Percentiles rank a stretch among this genome's conserved stretches.
phyloP scores from a whole-genome alignment of 139 green algal species.

The Spirogloea muscicola region DNA sequence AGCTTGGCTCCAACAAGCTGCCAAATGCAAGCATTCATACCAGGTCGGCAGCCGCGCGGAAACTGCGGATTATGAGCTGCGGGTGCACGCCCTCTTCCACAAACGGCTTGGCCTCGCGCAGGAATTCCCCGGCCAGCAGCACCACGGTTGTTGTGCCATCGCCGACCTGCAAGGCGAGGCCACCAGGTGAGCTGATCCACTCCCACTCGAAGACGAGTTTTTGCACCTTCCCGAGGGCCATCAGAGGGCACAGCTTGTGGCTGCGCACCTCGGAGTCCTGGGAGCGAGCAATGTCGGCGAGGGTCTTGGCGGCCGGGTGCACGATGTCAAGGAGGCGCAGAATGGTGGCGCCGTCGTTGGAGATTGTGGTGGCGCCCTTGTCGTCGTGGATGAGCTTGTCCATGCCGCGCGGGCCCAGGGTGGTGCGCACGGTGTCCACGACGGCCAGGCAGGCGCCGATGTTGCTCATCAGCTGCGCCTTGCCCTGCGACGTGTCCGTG shows the following conservation, averaged over 20 bases:
- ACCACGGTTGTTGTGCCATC: constrained; percentile 98
- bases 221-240: too few relatives aligned
- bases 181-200: too few relatives aligned
- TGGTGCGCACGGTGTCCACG: constrained; percentile 87
- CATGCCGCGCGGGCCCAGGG: constrained; percentile 94
- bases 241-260: too few relatives aligned
- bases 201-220: too few relatives aligned
- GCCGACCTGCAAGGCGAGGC: constrained; percentile 76
- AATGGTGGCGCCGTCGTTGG: constrained; percentile 97
- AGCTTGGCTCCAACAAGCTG: too few relatives aligned
- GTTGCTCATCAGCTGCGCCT: constrained; percentile 94
- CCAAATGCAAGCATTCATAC: too few relatives aligned
- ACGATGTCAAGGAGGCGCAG: constrained; percentile 99
- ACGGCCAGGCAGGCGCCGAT: constrained; percentile 98
- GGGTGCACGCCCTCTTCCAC: constrained; percentile 97
- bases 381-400: constrained; percentile 95
- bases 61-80: constrained; percentile 83
- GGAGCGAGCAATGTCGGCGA: constrained; percentile 92
- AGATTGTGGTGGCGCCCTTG: constrained; percentile 87
- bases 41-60: constrained; percentile 72
- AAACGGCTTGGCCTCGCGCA: constrained; percentile 88
- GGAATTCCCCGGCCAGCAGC: constrained; percentile 91
- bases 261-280: constrained; percentile 95
- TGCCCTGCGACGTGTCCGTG: constrained; percentile 96
- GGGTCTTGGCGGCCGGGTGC: constrained; percentile 91